Base-by-base conservation (phyloP, 2,329 filamentous ascomycete genomes). In the Ophiostoma populinum region DNA sequence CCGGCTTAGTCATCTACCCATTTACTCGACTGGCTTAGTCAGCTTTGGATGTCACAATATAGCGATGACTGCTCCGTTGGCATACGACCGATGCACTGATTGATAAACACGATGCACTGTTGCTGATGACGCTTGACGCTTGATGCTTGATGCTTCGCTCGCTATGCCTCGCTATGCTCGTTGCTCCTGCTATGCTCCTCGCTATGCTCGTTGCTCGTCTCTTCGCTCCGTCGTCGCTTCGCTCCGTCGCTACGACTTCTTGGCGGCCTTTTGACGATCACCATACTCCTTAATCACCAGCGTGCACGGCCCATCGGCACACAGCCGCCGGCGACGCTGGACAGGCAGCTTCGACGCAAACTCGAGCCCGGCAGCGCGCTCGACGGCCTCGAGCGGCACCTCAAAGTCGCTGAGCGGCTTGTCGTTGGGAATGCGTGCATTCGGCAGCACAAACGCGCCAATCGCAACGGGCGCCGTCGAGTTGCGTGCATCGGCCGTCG, bases 371-470 rank as follows among this genome's bases (percentile, higher is more conserved):
- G 80, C 86, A 2, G 90, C 87, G 43, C 85, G 69, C 68, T 98
- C 90, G 24, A 98, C 75, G 8, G 77, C 80, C 63, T 95, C 87
- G 24, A 98, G 53, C 1, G 90, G 87, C 18, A 95, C 90, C 63
- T 95, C 87, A 50, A 98, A 98, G 51, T 94, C 85, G 34, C 70
- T 65, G 46, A 98, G 63, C 33, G 80, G 81, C 62, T 90, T 94
- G 41, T 74, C 67, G 55, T 93, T 98, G 24, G 79, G 64, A 47
- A 98, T 98, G 13, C 61, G 65, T 2, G 83, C 85, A 54, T 98
- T 98, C 12, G 90, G 90, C 47, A 98, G 65, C 35, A 98, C 87
- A 50, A 98, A 98, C 7, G 90, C 90, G 30, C 82, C 90, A 24
- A 98, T 61, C 21, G 85, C 83, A 22, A 98, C 90, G 43, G 77